Evolutionary conservation across 139 green algal species (phyloP), one percentile per base, ranked within the genome.

Genomic region (Edaphochlamys debaryana): DNA sequence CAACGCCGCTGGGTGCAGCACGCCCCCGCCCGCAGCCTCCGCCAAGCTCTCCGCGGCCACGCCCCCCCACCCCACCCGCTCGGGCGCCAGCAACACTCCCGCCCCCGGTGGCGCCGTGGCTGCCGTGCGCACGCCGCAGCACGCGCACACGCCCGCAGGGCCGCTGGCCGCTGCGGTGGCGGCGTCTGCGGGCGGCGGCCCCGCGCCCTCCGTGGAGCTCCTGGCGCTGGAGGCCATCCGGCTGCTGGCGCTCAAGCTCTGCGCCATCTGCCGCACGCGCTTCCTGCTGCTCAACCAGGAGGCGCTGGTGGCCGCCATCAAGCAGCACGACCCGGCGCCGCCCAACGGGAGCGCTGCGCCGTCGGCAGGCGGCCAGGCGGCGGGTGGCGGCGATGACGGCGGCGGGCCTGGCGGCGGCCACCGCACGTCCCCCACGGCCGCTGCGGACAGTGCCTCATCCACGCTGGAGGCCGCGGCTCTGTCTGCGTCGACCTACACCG

Each of bases 281-380:
- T 84, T 66, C 66, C 27, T 84, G 34, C 23, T 84, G 78, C 60
- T 84, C 25, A 84, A 77, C 42, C 78, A 84, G 30, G 78, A 84
- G n/a, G 27, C 50, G 20, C 62, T 82, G 23, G 37, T n/a, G 30
- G 29, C 60, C 22, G 63, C 76, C 8, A 37, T 82, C 23, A 73
- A 82, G 62, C 42, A 34, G 6, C 76, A 82, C 45, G 76, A 82
- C 45, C 64, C 62, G 27, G 50, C 60, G 30, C 34, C 62, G 32
- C 36, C 41, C 27, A 34, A 79, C 20, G 73, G 56, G 11, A 58
- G 60, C 32, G 34, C 41, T 27, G 63, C 41, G 63, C 38, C 20
- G 32, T 58, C 41, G 60, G 40, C 41, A n/a, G 60, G 2, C 29
- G 52, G 34, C 9, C 23, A 8, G 56, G 36, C 38, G n/a, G 60